Evolutionary conservation across 306 rosid genomes (phyloP).

Genomic region (Fagus crenata): DNA sequence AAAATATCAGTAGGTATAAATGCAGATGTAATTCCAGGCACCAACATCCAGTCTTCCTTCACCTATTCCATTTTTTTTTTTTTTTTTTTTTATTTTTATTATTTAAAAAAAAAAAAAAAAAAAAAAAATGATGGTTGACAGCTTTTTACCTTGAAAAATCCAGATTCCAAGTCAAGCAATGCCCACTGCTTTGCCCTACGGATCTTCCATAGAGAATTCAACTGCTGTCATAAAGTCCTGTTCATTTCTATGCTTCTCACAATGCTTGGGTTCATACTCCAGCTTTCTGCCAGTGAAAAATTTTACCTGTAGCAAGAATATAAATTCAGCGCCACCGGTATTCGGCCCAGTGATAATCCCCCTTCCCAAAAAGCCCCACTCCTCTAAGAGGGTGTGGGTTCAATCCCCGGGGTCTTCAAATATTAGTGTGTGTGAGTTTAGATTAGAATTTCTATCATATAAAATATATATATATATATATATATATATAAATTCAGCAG

Average conservation of each 20-base stretch:
- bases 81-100: too few species aligned
- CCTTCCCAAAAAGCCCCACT: too few species aligned
- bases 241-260: slow-evolving; percentile 53
- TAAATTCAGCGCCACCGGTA: slow-evolving; percentile 64
- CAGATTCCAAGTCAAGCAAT: slow-evolving; percentile 66
- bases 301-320: slow-evolving; percentile 60
- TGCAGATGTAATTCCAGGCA: slow-evolving; percentile 60
- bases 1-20: slow-evolving; percentile 48
- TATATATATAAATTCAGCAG: too few species aligned
- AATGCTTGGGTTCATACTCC: slow-evolving; percentile 63
- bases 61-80: slow-evolving; percentile 48
- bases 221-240: slow-evolving; percentile 67
- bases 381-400: too few species aligned
- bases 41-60: slow-evolving; percentile 72
- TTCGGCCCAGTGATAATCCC: too few species aligned
- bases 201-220: slow-evolving; percentile 73
- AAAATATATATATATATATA: too few species aligned
- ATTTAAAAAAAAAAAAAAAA: not conserved
- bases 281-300: slow-evolving; percentile 70
- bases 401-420: too few species aligned
- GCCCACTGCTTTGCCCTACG: slow-evolving; percentile 90
- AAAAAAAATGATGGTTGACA: not conserved
- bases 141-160: slow-evolving; percentile 59
- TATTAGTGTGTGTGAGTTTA: too few species aligned
- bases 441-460: too few species aligned